Base-by-base conservation (phyloP, 768 basidiomycete species). In the Trametopsis cervina region DNA sequence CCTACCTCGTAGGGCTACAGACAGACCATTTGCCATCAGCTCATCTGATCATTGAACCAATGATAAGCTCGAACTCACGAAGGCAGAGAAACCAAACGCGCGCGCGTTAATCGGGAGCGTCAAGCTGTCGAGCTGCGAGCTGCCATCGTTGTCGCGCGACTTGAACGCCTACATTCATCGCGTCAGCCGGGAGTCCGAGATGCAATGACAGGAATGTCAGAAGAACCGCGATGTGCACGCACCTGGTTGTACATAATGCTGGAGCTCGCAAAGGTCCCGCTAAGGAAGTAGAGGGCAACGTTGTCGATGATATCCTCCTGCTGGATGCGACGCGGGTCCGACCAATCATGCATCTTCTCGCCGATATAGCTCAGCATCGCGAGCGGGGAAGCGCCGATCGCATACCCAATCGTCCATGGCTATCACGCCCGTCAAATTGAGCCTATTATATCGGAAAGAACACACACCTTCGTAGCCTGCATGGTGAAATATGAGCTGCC, bases 341-440 rank as follows among this genome's bases (percentile, higher is more conserved):
- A 46, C 45, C 15, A 51, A 39, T 54, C 54, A 42, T 43, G 42
- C 44, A 54, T 54, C 22, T 55, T 49, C 23, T 55, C 55, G 15
- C 60, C 61, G 0, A 64, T 54, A 53, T 54, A 63, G 15, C 59
- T 49, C 3, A 63, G 55, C 17, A 55, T 49, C 13, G 57, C 62
- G n/a, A 63, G 42, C 0, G 62, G 62, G 27, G 54, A 59, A 48
- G 62, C 60, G 38, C 51, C 44, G 20, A 63, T 44, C 6, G 59
- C 61, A 24, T 57, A 53, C 15, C 62, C 61, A 24, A 63, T 54
- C 24, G 61, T 56, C 18, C 54, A 51, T 22, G 60, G 60, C 49
- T 44, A 33, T 7, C 9, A 33, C n/a, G n/a, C n/a, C n/a, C n/a
- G n/a, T n/a, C n/a, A n/a, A n/a, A n/a, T n/a, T n/a, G n/a, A n/a